Evolutionary conservation across 352 stramenopile genomes (phyloP), one percentile per base, ranked within the genome.

Genomic region (Blastocystis sp.): DNA sequence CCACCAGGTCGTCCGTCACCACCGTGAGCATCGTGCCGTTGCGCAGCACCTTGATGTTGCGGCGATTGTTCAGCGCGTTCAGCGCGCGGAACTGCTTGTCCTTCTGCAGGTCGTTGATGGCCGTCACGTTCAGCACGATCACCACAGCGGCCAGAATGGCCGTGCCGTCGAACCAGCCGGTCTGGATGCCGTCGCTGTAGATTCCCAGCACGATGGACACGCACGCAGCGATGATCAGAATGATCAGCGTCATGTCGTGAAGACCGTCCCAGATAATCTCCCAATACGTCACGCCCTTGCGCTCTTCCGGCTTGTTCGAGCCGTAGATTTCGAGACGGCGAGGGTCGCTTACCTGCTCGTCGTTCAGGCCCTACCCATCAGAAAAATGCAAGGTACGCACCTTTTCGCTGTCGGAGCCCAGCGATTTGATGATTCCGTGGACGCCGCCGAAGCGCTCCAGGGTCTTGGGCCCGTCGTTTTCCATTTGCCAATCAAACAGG

Each of bases 41-140:
- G 81, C 93, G 91, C 59, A 93, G 92, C 6, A 93, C 93, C 87
- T 94, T 95, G 74, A 94, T 93, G 89, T 92, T 93, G 76, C 94
- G 92, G 70, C 93, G 90, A 64, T 94, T 92, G 80, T 94, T 94
- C 54, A 93, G 89, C 21, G 92, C 92, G 74, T 95, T 94, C 48
- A 97, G 89, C 14, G 90, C 90, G 24, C 92, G 90, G 89, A 97
- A 97, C 90, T 96, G 93, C 57, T 94, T 90, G 84, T 96, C 93
- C 90, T 96, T 96, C 89, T 93, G 92, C 89, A 96, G 96, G 89
- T 97, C 94, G 82, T 95, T 96, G 43, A 92, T 82, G 48, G 93
- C 94, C 42, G 93, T 95, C 9, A 97, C 93, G 21, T 93, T 90
- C 3, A 93, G 93, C 4, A 97, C 94, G 17, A 97, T 91, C 9